Evolutionary conservation across 371 early-diverging fungal species (phyloP).

Genomic region (Haplosporangium sp.): DNA sequence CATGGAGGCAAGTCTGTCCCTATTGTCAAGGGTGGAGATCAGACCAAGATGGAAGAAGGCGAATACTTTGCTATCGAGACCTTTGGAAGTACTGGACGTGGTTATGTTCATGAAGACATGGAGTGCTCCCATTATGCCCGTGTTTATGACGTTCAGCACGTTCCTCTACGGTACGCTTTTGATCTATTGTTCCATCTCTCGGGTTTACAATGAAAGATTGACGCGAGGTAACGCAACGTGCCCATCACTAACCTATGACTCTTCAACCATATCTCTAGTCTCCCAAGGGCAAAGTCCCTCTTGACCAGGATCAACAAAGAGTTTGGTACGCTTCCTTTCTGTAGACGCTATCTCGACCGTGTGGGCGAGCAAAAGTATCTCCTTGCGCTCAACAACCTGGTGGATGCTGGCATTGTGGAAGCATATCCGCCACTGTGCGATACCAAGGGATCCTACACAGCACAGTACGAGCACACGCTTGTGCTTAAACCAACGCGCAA

Average conservation of each 20-base stretch:
- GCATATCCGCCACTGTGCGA: constrained; percentile 98
- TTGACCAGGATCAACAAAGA: constrained; percentile 90
- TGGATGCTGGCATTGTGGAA: constrained; percentile 87
- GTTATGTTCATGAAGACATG: constrained; percentile 91
- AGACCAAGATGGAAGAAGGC: constrained; percentile 97
- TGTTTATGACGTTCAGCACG: constrained; percentile 69
- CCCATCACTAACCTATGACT: too few relatives aligned
- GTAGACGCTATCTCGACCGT: constrained; percentile 96
- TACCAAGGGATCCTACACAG: constrained; percentile 92
- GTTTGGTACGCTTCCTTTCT: constrained; percentile 99
- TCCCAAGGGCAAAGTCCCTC: constrained; percentile 89
- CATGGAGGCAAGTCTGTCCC: constrained; percentile 99
- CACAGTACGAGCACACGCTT: constrained; percentile 99
- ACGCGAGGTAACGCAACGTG: too few relatives aligned
- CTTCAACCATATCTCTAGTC: too few relatives aligned
- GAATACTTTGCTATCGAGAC: constrained; percentile 99
- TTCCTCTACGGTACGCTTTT: constrained; percentile 71
- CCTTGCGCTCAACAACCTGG: constrained; percentile 87
- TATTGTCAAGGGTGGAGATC: constrained; percentile 90
- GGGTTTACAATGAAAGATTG: too few relatives aligned
- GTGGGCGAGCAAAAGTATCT: constrained; percentile 89
- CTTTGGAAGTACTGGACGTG: constrained; percentile 99
- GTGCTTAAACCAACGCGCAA: constrained; percentile 91
- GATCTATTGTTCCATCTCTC: too few relatives aligned
- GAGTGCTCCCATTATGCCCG: constrained; percentile 97